These are phyloP conservation scores for Mrakia gelida DNA, from an alignment of 768 basidiomycete species.

Conservation along the genomic window DNA sequence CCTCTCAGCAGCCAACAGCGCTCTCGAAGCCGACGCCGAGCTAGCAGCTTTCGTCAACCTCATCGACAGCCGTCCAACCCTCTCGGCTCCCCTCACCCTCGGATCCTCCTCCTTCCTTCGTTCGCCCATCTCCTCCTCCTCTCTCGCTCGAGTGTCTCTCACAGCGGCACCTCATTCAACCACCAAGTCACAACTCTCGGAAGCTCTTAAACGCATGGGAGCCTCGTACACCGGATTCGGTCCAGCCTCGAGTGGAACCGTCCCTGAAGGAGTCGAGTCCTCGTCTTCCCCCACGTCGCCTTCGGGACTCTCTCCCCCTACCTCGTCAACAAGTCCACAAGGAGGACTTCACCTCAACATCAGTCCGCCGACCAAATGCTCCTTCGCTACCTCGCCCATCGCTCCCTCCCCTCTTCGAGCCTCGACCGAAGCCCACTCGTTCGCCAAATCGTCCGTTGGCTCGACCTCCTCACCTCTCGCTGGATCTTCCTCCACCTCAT, in stretches of 20 bases:
- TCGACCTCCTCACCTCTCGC: neutral
- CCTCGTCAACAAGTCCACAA: neutral
- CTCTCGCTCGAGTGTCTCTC: neutral
- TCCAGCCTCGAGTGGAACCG: neutral
- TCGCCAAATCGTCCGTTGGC: neutral
- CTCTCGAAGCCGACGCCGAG: constrained; percentile 22
- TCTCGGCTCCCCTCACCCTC: constrained; percentile 12
- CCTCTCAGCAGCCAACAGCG: constrained; percentile 14
- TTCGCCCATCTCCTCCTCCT: neutral
- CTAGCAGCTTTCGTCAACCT: constrained; percentile 21
- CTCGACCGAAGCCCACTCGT: constrained; percentile 4
- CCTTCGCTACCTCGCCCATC: constrained; percentile 1
- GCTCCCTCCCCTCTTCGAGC: constrained; percentile 16
- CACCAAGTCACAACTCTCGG: constrained; percentile 21
- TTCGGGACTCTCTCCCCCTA: neutral
- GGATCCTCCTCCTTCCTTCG: constrained; percentile 19
- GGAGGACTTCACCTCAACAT: neutral
- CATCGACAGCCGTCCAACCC: constrained; percentile 20
- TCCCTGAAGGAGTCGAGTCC: neutral
- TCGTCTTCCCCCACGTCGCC: neutral
- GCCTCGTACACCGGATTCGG: constrained; percentile 12
- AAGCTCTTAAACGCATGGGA: constrained; percentile 21
- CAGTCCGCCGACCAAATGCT: neutral
- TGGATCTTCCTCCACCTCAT: neutral
- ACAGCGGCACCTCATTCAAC: neutral